Evolutionary conservation across 2,329 filamentous ascomycete genomes (phyloP).

Genomic region (Xylariaceae sp.): DNA sequence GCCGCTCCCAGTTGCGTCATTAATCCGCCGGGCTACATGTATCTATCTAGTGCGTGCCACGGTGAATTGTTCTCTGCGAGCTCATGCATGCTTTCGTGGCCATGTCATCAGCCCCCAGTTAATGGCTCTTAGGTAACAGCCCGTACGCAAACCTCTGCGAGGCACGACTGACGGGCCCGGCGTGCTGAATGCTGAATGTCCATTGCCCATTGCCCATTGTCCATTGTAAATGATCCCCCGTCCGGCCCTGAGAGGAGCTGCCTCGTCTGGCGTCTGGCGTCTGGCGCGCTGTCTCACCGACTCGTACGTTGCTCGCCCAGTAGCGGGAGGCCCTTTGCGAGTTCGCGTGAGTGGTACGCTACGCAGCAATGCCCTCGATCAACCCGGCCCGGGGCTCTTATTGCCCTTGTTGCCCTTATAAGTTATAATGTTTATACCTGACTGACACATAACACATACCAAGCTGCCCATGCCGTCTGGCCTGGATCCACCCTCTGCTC

Average conservation of each 20-base stretch:
- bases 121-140: constrained; percentile 36
- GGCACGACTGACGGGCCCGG: constrained; percentile 1
- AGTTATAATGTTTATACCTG: constrained; percentile 29
- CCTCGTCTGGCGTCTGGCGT: constrained; percentile 12
- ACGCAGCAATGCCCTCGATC: constrained; percentile 27
- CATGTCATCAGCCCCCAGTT: constrained; percentile 37
- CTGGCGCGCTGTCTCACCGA: constrained; percentile 23
- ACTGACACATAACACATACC: constrained; percentile 30
- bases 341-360: constrained; percentile 30
- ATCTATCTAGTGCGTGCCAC: constrained; percentile 29
- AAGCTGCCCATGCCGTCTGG: constrained; percentile 23
- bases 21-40: constrained; percentile 27
- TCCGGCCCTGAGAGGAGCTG: constrained; percentile 16
- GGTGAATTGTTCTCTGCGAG: constrained; percentile 36
- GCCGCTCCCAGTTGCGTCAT: constrained; percentile 31
- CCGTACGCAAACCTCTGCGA: constrained; percentile 24
- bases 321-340: constrained; percentile 22
- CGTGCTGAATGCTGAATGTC: constrained; percentile 3
- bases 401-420: constrained; percentile 25
- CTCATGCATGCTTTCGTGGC: constrained; percentile 47
- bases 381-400: constrained; percentile 19
- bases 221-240: constrained; percentile 9
- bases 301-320: constrained; percentile 27
- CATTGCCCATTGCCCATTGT: too few relatives aligned
- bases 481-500: constrained; percentile 32